These are phyloP conservation scores for Aphanomyces astaci DNA, from an alignment of 352 stramenopile genomes.

Conservation along the genomic window DNA sequence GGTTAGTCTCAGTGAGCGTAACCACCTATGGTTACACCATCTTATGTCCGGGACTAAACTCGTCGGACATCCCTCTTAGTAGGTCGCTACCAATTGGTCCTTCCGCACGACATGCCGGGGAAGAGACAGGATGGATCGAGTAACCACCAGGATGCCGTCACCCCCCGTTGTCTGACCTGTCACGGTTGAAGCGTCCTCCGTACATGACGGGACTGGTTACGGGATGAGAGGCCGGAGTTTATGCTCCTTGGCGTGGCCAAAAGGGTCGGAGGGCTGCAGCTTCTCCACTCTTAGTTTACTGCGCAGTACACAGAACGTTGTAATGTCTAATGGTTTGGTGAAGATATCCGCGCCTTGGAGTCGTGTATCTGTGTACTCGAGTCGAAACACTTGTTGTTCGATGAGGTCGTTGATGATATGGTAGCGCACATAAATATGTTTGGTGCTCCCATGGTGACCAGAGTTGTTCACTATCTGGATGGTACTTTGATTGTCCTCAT, in stretches of 20 bases:
- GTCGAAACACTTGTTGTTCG: conserved; percentile 24
- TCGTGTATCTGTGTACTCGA: conserved; percentile 29
- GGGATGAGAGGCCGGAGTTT: background rate
- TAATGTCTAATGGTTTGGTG: conserved; percentile 28
- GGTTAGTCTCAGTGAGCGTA: no score
- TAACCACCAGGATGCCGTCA: no score
- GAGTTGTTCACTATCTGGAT: conserved; percentile 32
- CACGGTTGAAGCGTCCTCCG: background rate
- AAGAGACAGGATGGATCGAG: no score
- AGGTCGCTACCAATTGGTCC: no score
- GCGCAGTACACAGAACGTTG: conserved; percentile 4
- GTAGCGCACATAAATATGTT: conserved; percentile 35
- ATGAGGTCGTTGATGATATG: conserved; percentile 34
- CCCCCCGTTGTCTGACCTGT: no score
- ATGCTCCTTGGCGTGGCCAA: background rate
- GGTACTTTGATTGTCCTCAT: conserved; percentile 35
- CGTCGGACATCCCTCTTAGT: no score
- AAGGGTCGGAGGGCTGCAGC: background rate
- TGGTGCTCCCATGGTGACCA: conserved; percentile 28
- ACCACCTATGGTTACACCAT: no score
- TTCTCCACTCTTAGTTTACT: background rate
- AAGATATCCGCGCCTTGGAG: conserved; percentile 31
- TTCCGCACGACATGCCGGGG: no score
- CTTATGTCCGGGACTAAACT: no score
- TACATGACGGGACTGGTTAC: background rate